Percentiles rank a stretch among this genome's conserved stretches.
These are phyloP conservation scores for Pichia membranifaciens DNA, from an alignment of 805 yeast genomes.

Conservation along the genomic window DNA sequence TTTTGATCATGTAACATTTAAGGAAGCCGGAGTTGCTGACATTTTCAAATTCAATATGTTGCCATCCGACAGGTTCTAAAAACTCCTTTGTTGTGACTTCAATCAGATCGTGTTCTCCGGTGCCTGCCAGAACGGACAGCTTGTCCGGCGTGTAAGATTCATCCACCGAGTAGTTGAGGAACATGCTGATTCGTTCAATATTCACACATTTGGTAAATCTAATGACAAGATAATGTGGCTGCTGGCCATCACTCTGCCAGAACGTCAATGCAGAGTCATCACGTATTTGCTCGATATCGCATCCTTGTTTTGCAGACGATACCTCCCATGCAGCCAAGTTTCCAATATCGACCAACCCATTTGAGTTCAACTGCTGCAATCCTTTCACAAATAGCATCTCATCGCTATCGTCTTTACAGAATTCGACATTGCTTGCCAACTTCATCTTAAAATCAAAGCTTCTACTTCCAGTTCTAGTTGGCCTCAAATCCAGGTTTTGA, in stretches of 20 bases:
- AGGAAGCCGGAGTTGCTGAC: conserved; percentile 50
- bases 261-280: conserved; percentile 65
- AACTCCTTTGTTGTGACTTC: conserved; percentile 59
- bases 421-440: not conserved
- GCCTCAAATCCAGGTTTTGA: no score
- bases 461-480: no score
- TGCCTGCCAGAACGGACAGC: conserved; percentile 62
- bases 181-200: conserved; percentile 62
- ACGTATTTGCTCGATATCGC: conserved; percentile 63
- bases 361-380: conserved; percentile 47
- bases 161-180: conserved; percentile 64
- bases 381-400: conserved; percentile 31
- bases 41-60: conserved; percentile 52
- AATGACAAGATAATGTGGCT: conserved; percentile 77
- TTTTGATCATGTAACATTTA: conserved; percentile 59
- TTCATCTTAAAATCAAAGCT: not conserved
- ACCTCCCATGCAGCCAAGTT: conserved; percentile 79
- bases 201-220: conserved; percentile 75
- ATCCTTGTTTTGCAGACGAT: conserved; percentile 68
- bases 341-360: conserved; percentile 69
- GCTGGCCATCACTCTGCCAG: conserved; percentile 95
- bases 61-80: conserved; percentile 75
- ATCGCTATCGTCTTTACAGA: conserved; percentile 10
- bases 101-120: conserved; percentile 69
- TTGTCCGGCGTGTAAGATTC: conserved; percentile 89